These are phyloP conservation scores for Azolla pinnata DNA, from an alignment of 75 land plant species.

Conservation along the genomic window DNA sequence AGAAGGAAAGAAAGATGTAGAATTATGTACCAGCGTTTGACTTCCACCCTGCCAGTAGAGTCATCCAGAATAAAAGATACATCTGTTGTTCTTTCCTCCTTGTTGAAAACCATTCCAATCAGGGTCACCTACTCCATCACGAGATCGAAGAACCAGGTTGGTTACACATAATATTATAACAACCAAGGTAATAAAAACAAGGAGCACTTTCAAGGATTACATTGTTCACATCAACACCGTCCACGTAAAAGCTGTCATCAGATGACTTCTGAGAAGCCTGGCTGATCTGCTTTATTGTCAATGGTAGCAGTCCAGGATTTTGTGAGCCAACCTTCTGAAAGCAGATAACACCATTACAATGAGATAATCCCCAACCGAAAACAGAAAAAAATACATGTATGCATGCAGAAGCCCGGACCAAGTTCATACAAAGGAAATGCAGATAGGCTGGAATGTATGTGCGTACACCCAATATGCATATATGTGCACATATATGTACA, in stretches of 20 bases:
- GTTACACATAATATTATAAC: not conserved
- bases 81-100: constrained; percentile 66
- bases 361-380: no score
- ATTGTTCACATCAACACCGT: constrained; percentile 63
- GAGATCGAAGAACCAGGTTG: not conserved
- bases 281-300: constrained; percentile 84
- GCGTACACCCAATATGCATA: no score
- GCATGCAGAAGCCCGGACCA: no score
- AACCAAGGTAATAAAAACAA: not conserved
- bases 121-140: constrained; percentile 72
- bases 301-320: constrained; percentile 46
- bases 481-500: no score
- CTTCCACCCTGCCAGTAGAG: constrained; percentile 73
- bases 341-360: not conserved
- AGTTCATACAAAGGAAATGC: no score
- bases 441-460: no score
- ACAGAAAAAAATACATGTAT: no score
- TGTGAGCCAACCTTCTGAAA: constrained; percentile 41
- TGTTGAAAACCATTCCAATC: constrained; percentile 63
- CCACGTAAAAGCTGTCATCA: constrained; percentile 61
- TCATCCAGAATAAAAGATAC: constrained; percentile 70
- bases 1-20: no score
- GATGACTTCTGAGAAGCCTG: constrained; percentile 49
- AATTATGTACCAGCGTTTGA: constrained; percentile 61
- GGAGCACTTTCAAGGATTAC: constrained; percentile 16